Base-by-base conservation (phyloP, 495 filamentous ascomycete genomes). In the Opeltia flavorubescens region DNA sequence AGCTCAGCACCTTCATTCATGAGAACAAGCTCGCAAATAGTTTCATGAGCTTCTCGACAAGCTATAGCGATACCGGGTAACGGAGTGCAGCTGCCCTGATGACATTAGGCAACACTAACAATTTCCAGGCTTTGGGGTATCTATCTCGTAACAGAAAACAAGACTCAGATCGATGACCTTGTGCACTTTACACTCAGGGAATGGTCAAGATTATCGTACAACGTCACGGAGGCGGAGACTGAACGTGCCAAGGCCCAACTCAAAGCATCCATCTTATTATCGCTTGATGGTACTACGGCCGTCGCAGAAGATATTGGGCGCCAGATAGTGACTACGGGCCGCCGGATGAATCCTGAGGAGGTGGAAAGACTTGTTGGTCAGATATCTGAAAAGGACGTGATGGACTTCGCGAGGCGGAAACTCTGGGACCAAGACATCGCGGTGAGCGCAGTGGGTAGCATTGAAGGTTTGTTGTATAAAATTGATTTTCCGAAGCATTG, bases 31-130 rank as follows among this genome's bases (percentile, higher is more conserved):
- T 99, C 43, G 89, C 89, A 59, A 99, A 91, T 71, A 94, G 86
- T 75, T 96, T 94, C 79, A 99, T 99, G 91, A 89, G 84, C 77
- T 99, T 99, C 71, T 94, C 86, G 56, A 99, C 91, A 39, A 94
- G 86, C 72, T 99, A 99, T 70, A 94, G 86, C 62, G 91, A 99
- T 68, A 96, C 91, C 62, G 91, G 89, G 88, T 95, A 76, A 70
- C 77, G 55, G 40, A 51, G 49, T 1, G 23, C 21, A 21, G 40
- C 23, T 44, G 40, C 52, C 54, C 26, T 28, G 11, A 13, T 18
- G 43, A 44, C 24, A 8, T 29, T 25, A 33, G 21, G 0, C 25
- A 57, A 48, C 39, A 43, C 58, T 59, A 52, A 63, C 43, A 29
- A 34, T 38, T 2, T 42, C 12, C 62, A 94, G 91, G 69, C 81